Percentiles rank a stretch among this genome's conserved stretches.
phyloP scores from a whole-genome alignment of 2,329 filamentous ascomycete genomes.

The Penicillium sp. region DNA sequence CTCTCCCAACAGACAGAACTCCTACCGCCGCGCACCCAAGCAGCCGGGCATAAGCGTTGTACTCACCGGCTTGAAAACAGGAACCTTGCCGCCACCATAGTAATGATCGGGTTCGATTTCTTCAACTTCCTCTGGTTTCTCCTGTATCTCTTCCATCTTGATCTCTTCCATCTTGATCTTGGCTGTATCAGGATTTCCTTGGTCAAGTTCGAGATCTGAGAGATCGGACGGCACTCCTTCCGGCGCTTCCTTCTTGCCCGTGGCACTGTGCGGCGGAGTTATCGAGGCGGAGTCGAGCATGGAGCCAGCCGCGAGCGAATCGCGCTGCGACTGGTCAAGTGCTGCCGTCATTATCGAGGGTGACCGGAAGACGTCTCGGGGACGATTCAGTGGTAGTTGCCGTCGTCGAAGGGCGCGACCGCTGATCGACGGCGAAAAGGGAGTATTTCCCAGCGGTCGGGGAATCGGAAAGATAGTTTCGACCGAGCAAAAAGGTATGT shows the following conservation, averaged over 20 bases:
- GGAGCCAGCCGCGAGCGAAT: constrained; percentile 24
- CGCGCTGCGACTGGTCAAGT: constrained; percentile 32
- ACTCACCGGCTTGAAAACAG: constrained; percentile 83
- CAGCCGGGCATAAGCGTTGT: background rate
- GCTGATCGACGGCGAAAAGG: constrained; percentile 43
- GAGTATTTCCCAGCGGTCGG: constrained; percentile 42
- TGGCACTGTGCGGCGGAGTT: constrained; percentile 43
- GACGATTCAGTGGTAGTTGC: constrained; percentile 22
- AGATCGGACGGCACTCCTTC: constrained; percentile 42
- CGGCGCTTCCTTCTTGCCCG: constrained; percentile 44
- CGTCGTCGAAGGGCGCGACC: constrained; percentile 43
- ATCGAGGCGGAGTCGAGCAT: constrained; percentile 36
- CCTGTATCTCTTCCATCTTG: constrained; percentile 53
- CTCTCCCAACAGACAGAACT: background rate
- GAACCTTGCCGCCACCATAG: constrained; percentile 75
- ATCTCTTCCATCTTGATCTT: constrained; percentile 27
- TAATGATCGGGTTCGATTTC: constrained; percentile 83
- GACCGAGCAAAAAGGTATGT: constrained; percentile 6
- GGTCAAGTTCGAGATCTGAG: constrained; percentile 43
- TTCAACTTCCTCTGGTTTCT: constrained; percentile 64
- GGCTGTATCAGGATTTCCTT: constrained; percentile 26
- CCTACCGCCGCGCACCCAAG: background rate
- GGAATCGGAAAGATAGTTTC: constrained; percentile 21
- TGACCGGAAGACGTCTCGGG: constrained; percentile 9
- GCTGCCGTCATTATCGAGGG: constrained; percentile 35